Conservation (phyloP, 2,329 filamentous ascomycete species). For the Salinomyces thailandicus region DNA sequence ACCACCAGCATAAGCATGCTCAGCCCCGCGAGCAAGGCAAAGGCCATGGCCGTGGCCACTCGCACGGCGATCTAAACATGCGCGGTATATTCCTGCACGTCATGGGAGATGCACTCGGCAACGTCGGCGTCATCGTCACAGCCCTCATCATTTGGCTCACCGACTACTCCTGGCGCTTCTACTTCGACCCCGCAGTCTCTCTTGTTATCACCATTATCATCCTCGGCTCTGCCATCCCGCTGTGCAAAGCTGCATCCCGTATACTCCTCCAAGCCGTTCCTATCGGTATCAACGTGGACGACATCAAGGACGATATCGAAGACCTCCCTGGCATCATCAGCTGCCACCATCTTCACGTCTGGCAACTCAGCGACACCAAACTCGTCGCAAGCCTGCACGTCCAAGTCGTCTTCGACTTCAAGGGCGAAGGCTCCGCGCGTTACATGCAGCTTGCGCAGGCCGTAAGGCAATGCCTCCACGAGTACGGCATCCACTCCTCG, state of each 20-base stretch:
- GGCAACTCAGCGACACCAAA: slow-evolving; percentile 94
- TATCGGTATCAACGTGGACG: slow-evolving; percentile 73
- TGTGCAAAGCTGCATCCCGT: slow-evolving; percentile 69
- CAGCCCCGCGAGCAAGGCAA: slow-evolving; percentile 53
- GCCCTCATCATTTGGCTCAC: slow-evolving; percentile 89
- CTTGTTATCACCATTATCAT: slow-evolving; percentile 81
- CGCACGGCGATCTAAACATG: slow-evolving; percentile 89
- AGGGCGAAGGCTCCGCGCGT: slow-evolving; percentile 61
- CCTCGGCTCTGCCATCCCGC: slow-evolving; percentile 61
- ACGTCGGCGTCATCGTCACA: slow-evolving; percentile 73
- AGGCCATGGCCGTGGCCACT: slow-evolving; percentile 49
- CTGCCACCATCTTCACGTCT: slow-evolving; percentile 94
- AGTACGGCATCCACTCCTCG: slow-evolving; percentile 89
- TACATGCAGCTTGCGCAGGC: slow-evolving; percentile 87
- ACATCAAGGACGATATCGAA: slow-evolving; percentile 87
- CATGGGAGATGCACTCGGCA: slow-evolving; percentile 74
- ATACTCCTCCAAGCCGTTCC: slow-evolving; percentile 93
- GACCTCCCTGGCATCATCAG: slow-evolving; percentile 73
- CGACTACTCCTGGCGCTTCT: slow-evolving; percentile 67
- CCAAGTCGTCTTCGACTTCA: slow-evolving; percentile 81
- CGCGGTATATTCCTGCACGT: slow-evolving; percentile 59
- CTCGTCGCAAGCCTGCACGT: slow-evolving; percentile 88
- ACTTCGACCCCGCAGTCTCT: slow-evolving; percentile 85
- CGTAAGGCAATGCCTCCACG: slow-evolving; percentile 80
- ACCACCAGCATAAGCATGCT: slow-evolving; percentile 62